Base-by-base conservation (phyloP, 768 basidiomycete genomes). In the Hypholoma fasciculare region DNA sequence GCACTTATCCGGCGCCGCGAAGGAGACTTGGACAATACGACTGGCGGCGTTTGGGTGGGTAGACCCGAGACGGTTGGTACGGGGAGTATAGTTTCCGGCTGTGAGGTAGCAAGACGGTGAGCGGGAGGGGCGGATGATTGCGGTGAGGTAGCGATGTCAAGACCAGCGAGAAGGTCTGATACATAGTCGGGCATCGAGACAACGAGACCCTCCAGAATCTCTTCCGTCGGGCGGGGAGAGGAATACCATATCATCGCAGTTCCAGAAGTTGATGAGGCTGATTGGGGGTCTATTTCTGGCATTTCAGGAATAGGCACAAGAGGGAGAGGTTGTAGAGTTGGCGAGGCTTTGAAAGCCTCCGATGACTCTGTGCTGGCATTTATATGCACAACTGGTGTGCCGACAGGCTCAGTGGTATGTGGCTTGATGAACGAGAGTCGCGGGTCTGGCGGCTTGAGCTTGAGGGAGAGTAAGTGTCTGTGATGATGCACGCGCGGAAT, bases 131-230 rank as follows among this genome's bases (percentile, higher is more conserved):
- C 37, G 40, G 52, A 52, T 17, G 34, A 26, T 14, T 52, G 27
- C 16, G 52, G 12, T 56, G 53, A 16, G 43, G 52, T 5, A 30
- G 52, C 57, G 26, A 62, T 49, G 39, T 79, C 79, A 19, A 82
- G 72, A 13, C 69, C 74, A 26, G 76, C 73, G 52, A 82, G 69
- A 43, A 82, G 76, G 60, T 77, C 71, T 53, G 73, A 65, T 5
- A 78, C 79, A 56, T 82, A 82, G 51, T 74, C 75, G 8, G 81
- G 80, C 50, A 81, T 71, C 51, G 71, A 60, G 40, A 76, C 67
- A 14, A 66, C 68, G 19, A 78, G 61, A 56, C 70, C 67, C 34
- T 72, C 69, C 39, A 78, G 67, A 47, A 80, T 73, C 54, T 78
- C 75, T 27, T 70, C 70, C 52, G 66, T 71, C 2, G 77, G 59